These are phyloP conservation scores for Cavenderia fasciculata DNA, from an alignment of 78 protist genomes.

Conservation along the genomic window DNA sequence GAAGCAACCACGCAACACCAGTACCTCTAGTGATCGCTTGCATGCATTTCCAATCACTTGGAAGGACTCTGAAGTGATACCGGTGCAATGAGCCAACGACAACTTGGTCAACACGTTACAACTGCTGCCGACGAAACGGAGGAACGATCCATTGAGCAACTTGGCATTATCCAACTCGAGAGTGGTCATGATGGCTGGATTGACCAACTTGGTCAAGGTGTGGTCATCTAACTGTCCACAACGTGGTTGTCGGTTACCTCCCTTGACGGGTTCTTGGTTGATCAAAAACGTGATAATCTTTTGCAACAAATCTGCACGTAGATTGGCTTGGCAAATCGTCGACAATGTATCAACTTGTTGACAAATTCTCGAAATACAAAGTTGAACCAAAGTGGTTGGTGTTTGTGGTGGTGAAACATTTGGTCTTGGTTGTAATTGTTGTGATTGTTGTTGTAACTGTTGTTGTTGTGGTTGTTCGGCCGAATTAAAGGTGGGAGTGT, in stretches of 20 bases:
- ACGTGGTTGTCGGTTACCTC: not conserved
- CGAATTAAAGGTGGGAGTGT: too few species aligned
- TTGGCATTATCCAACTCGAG: constrained; percentile 63
- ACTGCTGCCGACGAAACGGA: constrained; percentile 10
- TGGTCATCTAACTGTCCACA: constrained; percentile 45
- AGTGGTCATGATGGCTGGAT: not conserved
- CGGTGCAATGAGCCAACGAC: constrained; percentile 39
- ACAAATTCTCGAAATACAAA: constrained; percentile 30
- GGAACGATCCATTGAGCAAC: not conserved
- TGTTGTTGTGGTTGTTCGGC: not conserved
- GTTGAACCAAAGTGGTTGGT: constrained; percentile 1
- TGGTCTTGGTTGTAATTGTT: not conserved
- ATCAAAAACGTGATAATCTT: constrained; percentile 37
- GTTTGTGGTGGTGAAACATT: constrained; percentile 34
- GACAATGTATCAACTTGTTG: constrained; percentile 39
- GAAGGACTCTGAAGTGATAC: constrained; percentile 22
- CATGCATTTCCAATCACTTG: constrained; percentile 17
- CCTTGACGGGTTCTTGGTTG: constrained; percentile 35
- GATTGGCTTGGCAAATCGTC: not conserved
- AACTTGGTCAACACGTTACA: constrained; percentile 20
- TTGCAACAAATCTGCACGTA: constrained; percentile 58
- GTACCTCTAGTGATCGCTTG: constrained; percentile 2
- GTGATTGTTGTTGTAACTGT: not conserved
- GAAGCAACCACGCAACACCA: constrained; percentile 21
- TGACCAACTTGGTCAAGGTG: not conserved